A percentile compares a stretch with the other conserved stretches of the same genome.
Conservation (phyloP, 805 yeast species). For the Wickerhamiella kazuoi region DNA sequence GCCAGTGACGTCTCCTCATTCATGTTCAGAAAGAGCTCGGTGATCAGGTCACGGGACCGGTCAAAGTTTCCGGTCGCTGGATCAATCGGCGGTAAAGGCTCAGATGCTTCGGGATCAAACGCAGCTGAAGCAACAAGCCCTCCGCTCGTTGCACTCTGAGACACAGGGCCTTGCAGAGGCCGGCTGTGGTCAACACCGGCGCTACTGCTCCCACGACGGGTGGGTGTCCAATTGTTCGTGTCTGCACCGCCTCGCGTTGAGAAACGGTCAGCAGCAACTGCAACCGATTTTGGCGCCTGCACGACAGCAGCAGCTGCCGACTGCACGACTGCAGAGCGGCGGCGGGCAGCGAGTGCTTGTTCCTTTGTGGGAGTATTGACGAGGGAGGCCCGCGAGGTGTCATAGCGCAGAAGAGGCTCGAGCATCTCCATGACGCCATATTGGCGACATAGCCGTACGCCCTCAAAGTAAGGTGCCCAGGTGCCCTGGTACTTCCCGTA, state of each 20-base stretch:
- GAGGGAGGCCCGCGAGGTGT: slow-evolving; percentile 22
- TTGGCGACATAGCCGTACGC: slow-evolving; percentile 40
- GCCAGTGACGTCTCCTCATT: slow-evolving; percentile 8
- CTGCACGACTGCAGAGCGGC: slow-evolving; percentile 10
- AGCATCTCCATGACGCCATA: slow-evolving; percentile 39
- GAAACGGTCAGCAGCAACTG: too few relatives aligned
- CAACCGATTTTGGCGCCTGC: background rate
- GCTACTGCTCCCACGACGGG: too few relatives aligned
- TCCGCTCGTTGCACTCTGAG: too few relatives aligned
- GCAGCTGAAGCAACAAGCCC: background rate
- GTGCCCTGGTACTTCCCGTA: slow-evolving; percentile 90
- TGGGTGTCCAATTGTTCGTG: background rate
- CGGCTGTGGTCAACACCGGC: too few relatives aligned
- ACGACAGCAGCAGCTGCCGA: slow-evolving; percentile 1
- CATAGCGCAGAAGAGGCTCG: slow-evolving; percentile 32
- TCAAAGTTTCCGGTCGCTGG: slow-evolving; percentile 5
- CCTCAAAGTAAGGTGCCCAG: slow-evolving; percentile 57
- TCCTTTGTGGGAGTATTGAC: slow-evolving; percentile 32
- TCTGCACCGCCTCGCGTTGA: background rate
- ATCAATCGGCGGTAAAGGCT: slow-evolving; percentile 8
- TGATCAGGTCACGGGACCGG: slow-evolving; percentile 6
- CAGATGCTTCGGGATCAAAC: background rate
- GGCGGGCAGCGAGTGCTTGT: slow-evolving; percentile 27
- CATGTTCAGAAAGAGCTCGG: slow-evolving; percentile 15
- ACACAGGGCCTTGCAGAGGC: background rate